phyloP scores from a whole-genome alignment of 2,329 filamentous ascomycete species.

The Byssochlamys sp. region DNA sequence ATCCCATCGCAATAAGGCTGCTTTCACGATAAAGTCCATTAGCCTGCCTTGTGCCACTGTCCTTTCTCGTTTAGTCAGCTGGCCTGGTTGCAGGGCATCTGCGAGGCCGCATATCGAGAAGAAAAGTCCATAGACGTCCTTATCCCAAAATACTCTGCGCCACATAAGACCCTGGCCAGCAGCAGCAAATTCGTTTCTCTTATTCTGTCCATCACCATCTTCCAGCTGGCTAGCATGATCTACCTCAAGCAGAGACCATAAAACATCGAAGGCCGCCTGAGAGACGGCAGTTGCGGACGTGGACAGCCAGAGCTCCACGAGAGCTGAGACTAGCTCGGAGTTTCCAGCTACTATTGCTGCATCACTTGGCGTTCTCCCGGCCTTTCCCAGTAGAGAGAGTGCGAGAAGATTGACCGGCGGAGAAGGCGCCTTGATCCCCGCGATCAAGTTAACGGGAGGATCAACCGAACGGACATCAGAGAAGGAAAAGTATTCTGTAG shows the following conservation, averaged over 20 bases:
- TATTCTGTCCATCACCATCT: constrained; percentile 14
- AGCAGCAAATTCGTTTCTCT: constrained; percentile 10
- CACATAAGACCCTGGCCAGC: constrained; percentile 47
- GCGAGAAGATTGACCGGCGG: constrained; percentile 48
- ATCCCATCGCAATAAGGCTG: constrained; percentile 47
- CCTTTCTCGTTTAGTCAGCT: constrained; percentile 42
- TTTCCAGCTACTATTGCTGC: constrained; percentile 50
- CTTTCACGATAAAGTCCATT: constrained; percentile 47
- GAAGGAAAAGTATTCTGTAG: constrained; percentile 42
- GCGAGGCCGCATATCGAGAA: constrained; percentile 47
- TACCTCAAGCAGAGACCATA: constrained; percentile 45
- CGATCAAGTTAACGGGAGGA: constrained; percentile 44
- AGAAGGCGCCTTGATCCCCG: constrained; percentile 43
- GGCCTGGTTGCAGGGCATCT: constrained; percentile 22
- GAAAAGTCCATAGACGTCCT: constrained; percentile 47
- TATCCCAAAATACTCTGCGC: constrained; percentile 53
- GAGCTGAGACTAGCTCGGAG: constrained; percentile 43
- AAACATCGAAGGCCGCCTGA: constrained; percentile 43
- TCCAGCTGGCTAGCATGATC: constrained; percentile 32
- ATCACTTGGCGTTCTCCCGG: constrained; percentile 42
- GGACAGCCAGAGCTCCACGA: constrained; percentile 52
- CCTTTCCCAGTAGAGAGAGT: constrained; percentile 49
- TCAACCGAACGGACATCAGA: constrained; percentile 40
- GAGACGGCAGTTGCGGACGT: constrained; percentile 47
- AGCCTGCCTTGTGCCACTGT: constrained; percentile 53